A percentile compares a stretch with the other conserved stretches of the same genome.
Conservation (phyloP, 106 monocot genomes). For the Dactylorhiza incarnata region DNA sequence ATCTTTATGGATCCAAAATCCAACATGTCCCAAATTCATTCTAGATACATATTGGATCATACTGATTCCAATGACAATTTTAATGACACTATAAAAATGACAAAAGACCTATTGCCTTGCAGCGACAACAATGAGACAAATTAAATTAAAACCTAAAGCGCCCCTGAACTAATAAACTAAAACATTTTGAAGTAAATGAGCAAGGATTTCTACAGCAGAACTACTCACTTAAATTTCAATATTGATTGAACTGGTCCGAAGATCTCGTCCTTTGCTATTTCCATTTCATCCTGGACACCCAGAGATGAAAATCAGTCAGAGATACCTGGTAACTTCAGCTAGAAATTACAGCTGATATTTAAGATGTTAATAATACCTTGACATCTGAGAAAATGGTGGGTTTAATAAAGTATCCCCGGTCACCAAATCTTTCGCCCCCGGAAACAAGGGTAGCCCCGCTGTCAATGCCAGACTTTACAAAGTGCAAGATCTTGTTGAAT, state of each 20-base stretch:
- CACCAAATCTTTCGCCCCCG: slow-evolving; percentile 67
- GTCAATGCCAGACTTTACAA: slow-evolving; percentile 60
- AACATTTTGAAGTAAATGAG: not conserved
- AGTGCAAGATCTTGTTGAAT: slow-evolving; percentile 63
- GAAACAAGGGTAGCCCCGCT: slow-evolving; percentile 66
- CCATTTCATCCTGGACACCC: slow-evolving; percentile 57
- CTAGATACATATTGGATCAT: not conserved
- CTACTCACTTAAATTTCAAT: slow-evolving; percentile 83
- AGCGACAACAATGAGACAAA: not conserved
- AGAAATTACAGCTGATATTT: not conserved
- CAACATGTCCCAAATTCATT: not conserved
- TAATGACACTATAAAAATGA: not conserved
- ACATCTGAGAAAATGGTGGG: slow-evolving; percentile 84
- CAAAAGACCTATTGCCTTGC: not conserved
- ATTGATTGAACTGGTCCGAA: slow-evolving; percentile 94
- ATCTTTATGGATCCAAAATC: not conserved
- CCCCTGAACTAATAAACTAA: not conserved
- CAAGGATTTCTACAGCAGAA: not conserved
- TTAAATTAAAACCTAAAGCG: not conserved
- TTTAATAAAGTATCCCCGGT: slow-evolving; percentile 76
- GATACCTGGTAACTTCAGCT: not conserved
- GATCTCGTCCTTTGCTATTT: slow-evolving; percentile 80
- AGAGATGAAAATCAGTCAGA: not conserved
- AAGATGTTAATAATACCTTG: slow-evolving; percentile 29
- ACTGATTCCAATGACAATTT: not conserved